Evolutionary conservation across 495 filamentous ascomycete species (phyloP).

Genomic region (Staphylotrichum longicolle): DNA sequence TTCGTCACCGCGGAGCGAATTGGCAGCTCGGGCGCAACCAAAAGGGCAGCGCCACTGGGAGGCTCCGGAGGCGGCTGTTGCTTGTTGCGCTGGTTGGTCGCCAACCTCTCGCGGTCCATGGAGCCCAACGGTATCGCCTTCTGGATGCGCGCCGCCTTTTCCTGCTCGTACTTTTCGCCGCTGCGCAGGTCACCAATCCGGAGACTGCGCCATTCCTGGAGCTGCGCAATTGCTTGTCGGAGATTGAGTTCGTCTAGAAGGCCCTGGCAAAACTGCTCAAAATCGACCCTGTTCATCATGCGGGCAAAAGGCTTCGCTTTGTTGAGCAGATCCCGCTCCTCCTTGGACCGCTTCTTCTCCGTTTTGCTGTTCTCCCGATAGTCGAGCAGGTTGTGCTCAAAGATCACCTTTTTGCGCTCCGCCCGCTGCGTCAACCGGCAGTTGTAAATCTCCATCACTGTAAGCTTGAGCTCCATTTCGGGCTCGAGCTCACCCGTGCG

Average conservation of each 20-base stretch:
- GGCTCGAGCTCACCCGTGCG: conserved; percentile 80
- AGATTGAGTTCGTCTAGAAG: conserved; percentile 88
- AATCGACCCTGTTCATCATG: conserved; percentile 93
- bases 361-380: conserved; percentile 81
- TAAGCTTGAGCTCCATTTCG: conserved; percentile 95
- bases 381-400: conserved; percentile 89
- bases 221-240: conserved; percentile 80
- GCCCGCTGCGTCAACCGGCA: conserved; percentile 83
- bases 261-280: conserved; percentile 76
- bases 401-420: conserved; percentile 95
- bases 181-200: conserved; percentile 77
- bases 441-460: conserved; percentile 98
- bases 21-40: conserved; percentile 75
- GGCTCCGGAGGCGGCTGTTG: conserved; percentile 62
- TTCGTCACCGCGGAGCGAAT: conserved; percentile 44
- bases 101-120: conserved; percentile 75
- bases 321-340: conserved; percentile 84
- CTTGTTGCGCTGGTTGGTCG: conserved; percentile 58
- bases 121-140: conserved; percentile 67
- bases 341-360: conserved; percentile 95
- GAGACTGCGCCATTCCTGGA: conserved; percentile 90
- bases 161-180: conserved; percentile 92
- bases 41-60: conserved; percentile 64
- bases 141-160: conserved; percentile 75
- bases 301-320: conserved; percentile 94